These are phyloP conservation scores for Geoglossum cookeanum DNA, from an alignment of 2,329 filamentous ascomycete species.

Conservation along the genomic window DNA sequence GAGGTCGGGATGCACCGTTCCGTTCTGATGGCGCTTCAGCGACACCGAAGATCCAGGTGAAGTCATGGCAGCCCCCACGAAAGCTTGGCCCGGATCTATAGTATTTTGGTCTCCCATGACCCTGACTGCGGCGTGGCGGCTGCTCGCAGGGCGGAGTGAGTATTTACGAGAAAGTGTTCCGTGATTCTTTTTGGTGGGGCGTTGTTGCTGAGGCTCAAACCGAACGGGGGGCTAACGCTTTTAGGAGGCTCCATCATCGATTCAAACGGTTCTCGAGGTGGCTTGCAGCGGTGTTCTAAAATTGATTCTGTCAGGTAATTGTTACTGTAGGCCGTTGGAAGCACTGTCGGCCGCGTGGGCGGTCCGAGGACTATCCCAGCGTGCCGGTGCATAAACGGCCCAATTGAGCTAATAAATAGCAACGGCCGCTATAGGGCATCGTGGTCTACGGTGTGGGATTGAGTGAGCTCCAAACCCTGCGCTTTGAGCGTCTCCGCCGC, in stretches of 20 bases:
- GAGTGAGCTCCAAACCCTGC: no score
- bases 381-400: neutral
- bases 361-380: neutral
- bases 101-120: neutral
- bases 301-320: no score
- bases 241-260: neutral
- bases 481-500: no score
- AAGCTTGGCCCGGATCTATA: neutral
- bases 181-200: neutral
- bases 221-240: neutral
- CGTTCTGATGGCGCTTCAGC: conserved; percentile 1
- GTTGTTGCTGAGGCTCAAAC: neutral
- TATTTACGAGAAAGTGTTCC: neutral
- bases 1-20: conserved; percentile 9
- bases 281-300: neutral
- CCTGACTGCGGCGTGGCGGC: neutral
- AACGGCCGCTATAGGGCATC: neutral
- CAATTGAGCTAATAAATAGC: neutral
- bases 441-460: no score
- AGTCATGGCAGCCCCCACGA: neutral
- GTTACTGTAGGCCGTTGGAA: neutral
- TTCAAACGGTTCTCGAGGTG: no score
- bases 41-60: neutral
- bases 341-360: neutral
- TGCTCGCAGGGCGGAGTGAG: neutral